These are phyloP conservation scores for Pseudonitzschia delicatissima DNA, from an alignment of 108 stramenopile species.

Conservation along the genomic window DNA sequence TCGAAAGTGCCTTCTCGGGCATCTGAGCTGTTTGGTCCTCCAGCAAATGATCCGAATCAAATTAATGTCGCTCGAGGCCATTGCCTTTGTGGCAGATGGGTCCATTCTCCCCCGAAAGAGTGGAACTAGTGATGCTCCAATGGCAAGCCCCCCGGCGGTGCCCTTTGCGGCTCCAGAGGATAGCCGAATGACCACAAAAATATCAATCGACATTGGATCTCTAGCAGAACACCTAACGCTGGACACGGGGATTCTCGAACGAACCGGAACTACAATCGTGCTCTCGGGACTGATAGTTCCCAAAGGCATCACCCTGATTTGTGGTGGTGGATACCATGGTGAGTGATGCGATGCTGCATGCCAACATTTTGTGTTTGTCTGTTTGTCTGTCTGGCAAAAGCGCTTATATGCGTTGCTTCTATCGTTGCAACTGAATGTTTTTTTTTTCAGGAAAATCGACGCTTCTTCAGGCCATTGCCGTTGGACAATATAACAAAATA, in stretches of 20 bases:
- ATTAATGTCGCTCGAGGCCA: constrained; percentile 48
- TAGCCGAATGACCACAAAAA: constrained; percentile 33
- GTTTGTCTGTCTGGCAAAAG: too few species aligned
- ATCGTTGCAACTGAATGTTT: too few species aligned
- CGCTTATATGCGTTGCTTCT: too few species aligned
- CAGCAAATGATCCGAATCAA: constrained; percentile 53
- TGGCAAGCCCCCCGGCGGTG: constrained; percentile 55
- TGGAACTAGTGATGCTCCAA: constrained; percentile 85
- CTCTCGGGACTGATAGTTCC: constrained; percentile 90
- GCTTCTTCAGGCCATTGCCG: constrained; percentile 82
- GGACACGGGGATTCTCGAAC: neutral
- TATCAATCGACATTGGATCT: constrained; percentile 50
- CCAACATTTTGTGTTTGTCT: too few species aligned
- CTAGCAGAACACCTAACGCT: constrained; percentile 33
- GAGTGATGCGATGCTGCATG: too few species aligned
- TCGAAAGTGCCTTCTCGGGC: constrained; percentile 20
- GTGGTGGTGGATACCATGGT: constrained; percentile 97
- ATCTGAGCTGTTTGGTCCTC: constrained; percentile 59
- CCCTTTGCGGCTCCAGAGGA: constrained; percentile 63
- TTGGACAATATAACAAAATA: constrained; percentile 92
- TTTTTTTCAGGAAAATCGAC: constrained; percentile 86
- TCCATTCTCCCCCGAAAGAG: constrained; percentile 85
- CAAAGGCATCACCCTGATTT: constrained; percentile 91
- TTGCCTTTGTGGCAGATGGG: constrained; percentile 89
- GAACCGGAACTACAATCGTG: constrained; percentile 29